Base-by-base conservation (phyloP, 2,329 filamentous ascomycete species). In the Graphium sp. region DNA sequence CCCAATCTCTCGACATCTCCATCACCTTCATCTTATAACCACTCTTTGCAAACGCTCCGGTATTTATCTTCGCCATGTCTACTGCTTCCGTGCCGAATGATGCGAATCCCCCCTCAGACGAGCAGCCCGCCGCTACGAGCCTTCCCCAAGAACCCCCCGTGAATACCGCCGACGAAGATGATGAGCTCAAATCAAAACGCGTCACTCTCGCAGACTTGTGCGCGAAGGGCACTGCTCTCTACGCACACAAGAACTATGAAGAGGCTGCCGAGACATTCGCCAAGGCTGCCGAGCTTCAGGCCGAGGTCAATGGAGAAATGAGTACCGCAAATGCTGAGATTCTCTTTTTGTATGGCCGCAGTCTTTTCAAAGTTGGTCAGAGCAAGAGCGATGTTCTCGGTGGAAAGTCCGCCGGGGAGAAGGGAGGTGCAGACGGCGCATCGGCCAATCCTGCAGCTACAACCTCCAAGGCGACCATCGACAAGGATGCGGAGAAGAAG, bases 311-410 rank as follows among this genome's bases (percentile, higher is more conserved):
- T 49, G 89, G 87, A 50, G 89, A 95, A 54, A 80, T 91, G 65
- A 74, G 74, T 11, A 73, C 81, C 4, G 75, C 83, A 33, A 98
- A 98, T 43, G 87, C 85, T 28, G 87, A 95, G 48, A 70, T 98
- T 26, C 70, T 95, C 13, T 98, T 92, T 52, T 70, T 84, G 37
- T 98, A 98, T 53, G 89, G 89, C 10, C 81, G 87, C 47, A 83
- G 83, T 32, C 60, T 98, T 13, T 95, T 92, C 63, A 85, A 85
- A 50, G 79, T 95, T 34, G 89, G 85, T 18, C 80, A 95, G 49
- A 76, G 73, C 49, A 93, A 92, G 53, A 94, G 84, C 47, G 85
- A 95, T 46, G 85, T 98, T 15, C 63, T 98, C 20, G 89, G 89
- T 32, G 81, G 79, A 19, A 79, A 78, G 44, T 78, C 85, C 13